Conservation (phyloP, 306 rosid species). For the Elaeagnus macrophylla region DNA sequence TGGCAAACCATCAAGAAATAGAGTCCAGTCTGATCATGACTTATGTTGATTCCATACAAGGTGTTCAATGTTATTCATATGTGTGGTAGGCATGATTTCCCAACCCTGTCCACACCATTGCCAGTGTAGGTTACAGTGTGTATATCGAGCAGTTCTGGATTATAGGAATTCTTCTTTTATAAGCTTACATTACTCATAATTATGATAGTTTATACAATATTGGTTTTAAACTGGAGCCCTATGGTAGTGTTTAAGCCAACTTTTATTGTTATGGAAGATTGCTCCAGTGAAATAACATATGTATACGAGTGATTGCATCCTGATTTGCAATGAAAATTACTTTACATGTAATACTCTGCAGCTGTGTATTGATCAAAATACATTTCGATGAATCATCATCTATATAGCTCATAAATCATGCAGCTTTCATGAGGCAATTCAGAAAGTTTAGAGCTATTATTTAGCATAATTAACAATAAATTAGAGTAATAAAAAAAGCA, state of each 20-base stretch:
- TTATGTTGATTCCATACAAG: constrained; percentile 34
- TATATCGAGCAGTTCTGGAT: constrained; percentile 33
- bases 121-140: constrained; percentile 35
- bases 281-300: constrained; percentile 19
- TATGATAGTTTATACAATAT: constrained; percentile 26
- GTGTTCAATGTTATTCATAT: constrained; percentile 25
- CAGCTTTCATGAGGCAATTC: neutral
- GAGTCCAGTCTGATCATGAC: constrained; percentile 63
- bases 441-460: neutral
- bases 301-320: constrained; percentile 21
- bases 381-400: neutral
- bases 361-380: neutral
- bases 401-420: neutral
- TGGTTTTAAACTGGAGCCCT: constrained; percentile 32
- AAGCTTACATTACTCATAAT: constrained; percentile 22
- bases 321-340: constrained; percentile 21
- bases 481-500: neutral
- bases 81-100: constrained; percentile 47
- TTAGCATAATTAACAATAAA: neutral
- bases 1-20: constrained; percentile 77
- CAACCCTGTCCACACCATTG: constrained; percentile 44
- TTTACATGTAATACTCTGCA: constrained; percentile 5
- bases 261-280: constrained; percentile 28
- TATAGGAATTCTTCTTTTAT: constrained; percentile 31
- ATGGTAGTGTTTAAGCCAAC: constrained; percentile 24